A percentile compares a stretch with the other conserved stretches of the same genome.
phyloP scores from a whole-genome alignment of 257 asterid genomes.

The Capsicum baccatum region DNA sequence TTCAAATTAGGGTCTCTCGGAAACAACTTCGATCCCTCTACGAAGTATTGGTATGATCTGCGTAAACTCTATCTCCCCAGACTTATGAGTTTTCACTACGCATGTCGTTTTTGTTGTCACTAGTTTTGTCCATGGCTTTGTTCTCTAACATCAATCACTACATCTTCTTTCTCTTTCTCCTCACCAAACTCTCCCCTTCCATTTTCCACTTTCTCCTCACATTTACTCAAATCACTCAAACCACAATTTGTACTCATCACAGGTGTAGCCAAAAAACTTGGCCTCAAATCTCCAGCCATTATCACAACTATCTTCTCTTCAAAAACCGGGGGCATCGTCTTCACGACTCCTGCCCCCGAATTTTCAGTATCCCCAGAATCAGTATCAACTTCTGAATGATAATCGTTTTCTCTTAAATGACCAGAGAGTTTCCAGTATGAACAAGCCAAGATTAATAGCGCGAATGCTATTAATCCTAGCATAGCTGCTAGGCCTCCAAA shows the following conservation, averaged over 20 bases:
- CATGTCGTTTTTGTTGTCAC: neutral
- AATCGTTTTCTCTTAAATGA: slow-evolving; percentile 45
- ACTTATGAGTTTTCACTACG: too few species aligned
- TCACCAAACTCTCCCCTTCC: neutral
- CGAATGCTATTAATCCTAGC: slow-evolving; percentile 86
- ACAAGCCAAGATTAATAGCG: slow-evolving; percentile 79
- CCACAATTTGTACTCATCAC: slow-evolving; percentile 50
- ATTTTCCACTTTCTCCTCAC: neutral
- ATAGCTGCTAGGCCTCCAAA: slow-evolving; percentile 92
- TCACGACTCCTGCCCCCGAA: slow-evolving; percentile 32
- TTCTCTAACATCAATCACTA: neutral
- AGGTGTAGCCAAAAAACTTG: slow-evolving; percentile 84
- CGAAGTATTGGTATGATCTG: too few species aligned
- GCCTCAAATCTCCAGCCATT: slow-evolving; percentile 87
- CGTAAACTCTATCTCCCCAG: too few species aligned
- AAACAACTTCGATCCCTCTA: too few species aligned
- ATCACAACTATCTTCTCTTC: slow-evolving; percentile 84
- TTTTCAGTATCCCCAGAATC: slow-evolving; percentile 55
- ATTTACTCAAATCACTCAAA: slow-evolving; percentile 22
- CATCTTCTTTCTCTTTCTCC: slow-evolving; percentile 12
- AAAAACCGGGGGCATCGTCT: slow-evolving; percentile 42
- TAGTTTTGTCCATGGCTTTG: neutral
- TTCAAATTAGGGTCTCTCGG: neutral
- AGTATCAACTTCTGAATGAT: slow-evolving; percentile 28
- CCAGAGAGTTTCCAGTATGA: slow-evolving; percentile 81